Conservation (phyloP, 208 protist species). For the Acanthamoeba healyi region DNA sequence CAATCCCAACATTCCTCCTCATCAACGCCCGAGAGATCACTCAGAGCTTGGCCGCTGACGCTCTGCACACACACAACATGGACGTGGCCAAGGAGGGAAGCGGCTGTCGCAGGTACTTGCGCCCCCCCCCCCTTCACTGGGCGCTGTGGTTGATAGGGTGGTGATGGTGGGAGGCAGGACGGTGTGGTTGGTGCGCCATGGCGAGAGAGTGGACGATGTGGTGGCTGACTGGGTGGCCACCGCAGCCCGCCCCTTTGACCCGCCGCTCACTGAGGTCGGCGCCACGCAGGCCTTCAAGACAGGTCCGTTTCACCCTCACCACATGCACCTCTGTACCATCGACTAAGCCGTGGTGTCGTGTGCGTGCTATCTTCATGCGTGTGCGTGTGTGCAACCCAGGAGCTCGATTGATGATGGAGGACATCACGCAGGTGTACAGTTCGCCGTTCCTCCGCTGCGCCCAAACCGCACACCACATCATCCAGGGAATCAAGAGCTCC, state of each 20-base stretch:
- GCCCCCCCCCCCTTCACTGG: neutral
- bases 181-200: constrained; percentile 83
- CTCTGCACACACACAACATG: too few species aligned
- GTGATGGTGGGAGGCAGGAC: too few species aligned
- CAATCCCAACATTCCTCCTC: too few species aligned
- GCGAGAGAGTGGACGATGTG: constrained; percentile 88
- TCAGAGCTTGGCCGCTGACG: too few species aligned
- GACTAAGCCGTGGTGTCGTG: too few species aligned
- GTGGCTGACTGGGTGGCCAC: constrained; percentile 82
- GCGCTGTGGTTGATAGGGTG: neutral
- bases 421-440: constrained; percentile 16
- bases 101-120: too few species aligned
- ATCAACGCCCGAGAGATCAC: too few species aligned
- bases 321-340: too few species aligned
- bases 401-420: neutral
- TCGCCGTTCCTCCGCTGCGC: constrained; percentile 74
- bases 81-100: too few species aligned
- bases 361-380: neutral
- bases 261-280: constrained; percentile 87
- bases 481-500: neutral
- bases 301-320: too few species aligned
- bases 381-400: neutral
- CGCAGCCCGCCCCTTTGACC: constrained; percentile 87
- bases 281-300: constrained; percentile 82
- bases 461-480: constrained; percentile 63